A percentile compares a stretch with the other conserved stretches of the same genome.
phyloP scores from a whole-genome alignment of 768 basidiomycete species.

The Strobilomyces confusus region DNA sequence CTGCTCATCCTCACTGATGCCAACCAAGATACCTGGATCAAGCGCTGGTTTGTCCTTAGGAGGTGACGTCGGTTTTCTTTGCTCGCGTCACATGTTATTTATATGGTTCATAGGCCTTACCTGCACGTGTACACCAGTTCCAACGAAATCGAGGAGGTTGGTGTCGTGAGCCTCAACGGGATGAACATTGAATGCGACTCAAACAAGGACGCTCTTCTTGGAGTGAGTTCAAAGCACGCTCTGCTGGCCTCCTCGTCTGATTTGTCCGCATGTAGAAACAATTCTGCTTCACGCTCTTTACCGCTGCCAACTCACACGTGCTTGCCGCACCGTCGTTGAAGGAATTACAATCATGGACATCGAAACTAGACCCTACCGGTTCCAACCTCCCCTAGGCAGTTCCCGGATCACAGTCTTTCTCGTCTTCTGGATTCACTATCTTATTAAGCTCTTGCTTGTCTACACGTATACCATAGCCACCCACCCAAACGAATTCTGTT shows the following conservation, averaged over 20 bases:
- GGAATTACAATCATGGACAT: constrained; percentile 82
- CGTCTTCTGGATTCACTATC: constrained; percentile 7
- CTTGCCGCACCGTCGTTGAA: constrained; percentile 77
- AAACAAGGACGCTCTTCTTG: constrained; percentile 82
- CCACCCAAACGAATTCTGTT: constrained; percentile 13
- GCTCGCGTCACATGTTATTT: background rate
- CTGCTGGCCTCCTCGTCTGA: background rate
- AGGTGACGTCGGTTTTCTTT: constrained; percentile 44
- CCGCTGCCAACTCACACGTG: constrained; percentile 87
- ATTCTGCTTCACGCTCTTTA: constrained; percentile 87
- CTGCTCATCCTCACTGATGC: constrained; percentile 80
- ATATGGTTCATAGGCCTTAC: constrained; percentile 64
- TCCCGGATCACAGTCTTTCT: background rate
- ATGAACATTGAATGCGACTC: constrained; percentile 85
- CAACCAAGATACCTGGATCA: constrained; percentile 74
- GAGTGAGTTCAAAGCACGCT: constrained; percentile 47
- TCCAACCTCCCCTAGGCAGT: constrained; percentile 41
- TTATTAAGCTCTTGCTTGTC: constrained; percentile 20
- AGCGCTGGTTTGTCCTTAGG: constrained; percentile 81
- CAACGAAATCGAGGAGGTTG: constrained; percentile 79
- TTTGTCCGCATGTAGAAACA: constrained; percentile 52
- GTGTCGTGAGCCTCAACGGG: constrained; percentile 76
- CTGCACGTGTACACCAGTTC: constrained; percentile 83
- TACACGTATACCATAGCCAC: constrained; percentile 28
- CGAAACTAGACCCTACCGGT: constrained; percentile 81